Evolutionary conservation across 2,329 filamentous ascomycete species (phyloP).

Genomic region (Pezicula rhizophila): DNA sequence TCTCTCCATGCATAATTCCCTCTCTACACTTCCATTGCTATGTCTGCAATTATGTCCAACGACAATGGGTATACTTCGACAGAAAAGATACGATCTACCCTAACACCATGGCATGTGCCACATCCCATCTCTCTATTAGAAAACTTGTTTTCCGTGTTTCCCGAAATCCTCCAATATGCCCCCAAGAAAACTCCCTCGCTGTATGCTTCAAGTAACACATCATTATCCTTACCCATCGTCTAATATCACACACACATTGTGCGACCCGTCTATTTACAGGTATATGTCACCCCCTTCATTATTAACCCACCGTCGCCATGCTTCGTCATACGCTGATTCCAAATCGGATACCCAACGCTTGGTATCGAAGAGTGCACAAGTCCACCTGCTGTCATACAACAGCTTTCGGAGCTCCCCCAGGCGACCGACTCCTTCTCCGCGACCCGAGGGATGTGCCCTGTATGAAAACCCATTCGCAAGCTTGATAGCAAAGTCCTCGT

Average conservation of each 20-base stretch:
- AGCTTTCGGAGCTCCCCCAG: slow-evolving; percentile 74
- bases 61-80: neutral
- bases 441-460: slow-evolving; percentile 33
- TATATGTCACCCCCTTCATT: slow-evolving; percentile 92
- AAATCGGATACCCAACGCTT: slow-evolving; percentile 84
- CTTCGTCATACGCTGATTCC: slow-evolving; percentile 80
- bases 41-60: neutral
- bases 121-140: neutral
- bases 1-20: neutral
- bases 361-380: slow-evolving; percentile 85
- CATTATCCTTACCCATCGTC: neutral
- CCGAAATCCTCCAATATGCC: neutral
- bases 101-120: neutral
- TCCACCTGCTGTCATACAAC: slow-evolving; percentile 79
- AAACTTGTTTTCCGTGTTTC: neutral
- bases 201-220: neutral
- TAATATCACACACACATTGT: neutral
- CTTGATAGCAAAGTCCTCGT: slow-evolving; percentile 70
- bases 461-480: slow-evolving; percentile 63
- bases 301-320: slow-evolving; percentile 81
- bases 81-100: neutral
- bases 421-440: slow-evolving; percentile 57
- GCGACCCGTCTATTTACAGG: slow-evolving; percentile 36
- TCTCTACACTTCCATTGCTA: neutral
- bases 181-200: neutral